Evolutionary conservation across 2,329 filamentous ascomycete genomes (phyloP), one percentile per base, ranked within the genome.

Genomic region (Lachnellula arida): DNA sequence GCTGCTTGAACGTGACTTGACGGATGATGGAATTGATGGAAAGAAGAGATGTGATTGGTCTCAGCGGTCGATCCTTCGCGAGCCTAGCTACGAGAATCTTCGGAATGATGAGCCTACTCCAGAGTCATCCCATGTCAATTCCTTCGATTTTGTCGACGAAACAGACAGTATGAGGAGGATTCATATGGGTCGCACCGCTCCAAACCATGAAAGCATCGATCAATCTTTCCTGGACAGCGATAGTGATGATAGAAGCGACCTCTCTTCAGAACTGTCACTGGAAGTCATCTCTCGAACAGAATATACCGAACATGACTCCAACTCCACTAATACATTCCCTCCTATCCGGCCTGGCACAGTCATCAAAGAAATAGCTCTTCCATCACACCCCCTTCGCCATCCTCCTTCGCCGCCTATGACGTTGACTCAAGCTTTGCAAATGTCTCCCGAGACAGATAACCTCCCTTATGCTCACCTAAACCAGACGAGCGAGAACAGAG

Each of bases 1-100:
- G 4, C 78, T 94, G 7, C 78, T 95, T 12, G 87, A 93, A 58
- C 82, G 88, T 49, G 88, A 81, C 3, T 68, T 79, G 32, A 78
- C 76, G 0, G 79, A 83, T 43, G 78, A 82, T 59, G 77, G 71
- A 1, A 71, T 66, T 7, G 76, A 75, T 60, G 73, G 72, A 55
- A 71, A 69, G 39, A 64, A 67, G 25, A 73, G 73, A 11, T 70
- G 68, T 6, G 75, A 78, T 56, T 85, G 82, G 82, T 78, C 77
- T 9, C 72, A 82, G 40, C 76, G 74, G 43, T 85, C 83, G 0
- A 68, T 85, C 28, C 72, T 84, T 4, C 74, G 77, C 51, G 79
- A 72, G 0, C 73, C 77, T 1, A 80, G 79, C 19, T 73, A 74
- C 4, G 71, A 72, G 2, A 59, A 60, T 48, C 53, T 58, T 22